Percentiles rank a stretch among this genome's conserved stretches.
Conservation (phyloP, 331 rosid species). For the Pyrus hybrid region DNA sequence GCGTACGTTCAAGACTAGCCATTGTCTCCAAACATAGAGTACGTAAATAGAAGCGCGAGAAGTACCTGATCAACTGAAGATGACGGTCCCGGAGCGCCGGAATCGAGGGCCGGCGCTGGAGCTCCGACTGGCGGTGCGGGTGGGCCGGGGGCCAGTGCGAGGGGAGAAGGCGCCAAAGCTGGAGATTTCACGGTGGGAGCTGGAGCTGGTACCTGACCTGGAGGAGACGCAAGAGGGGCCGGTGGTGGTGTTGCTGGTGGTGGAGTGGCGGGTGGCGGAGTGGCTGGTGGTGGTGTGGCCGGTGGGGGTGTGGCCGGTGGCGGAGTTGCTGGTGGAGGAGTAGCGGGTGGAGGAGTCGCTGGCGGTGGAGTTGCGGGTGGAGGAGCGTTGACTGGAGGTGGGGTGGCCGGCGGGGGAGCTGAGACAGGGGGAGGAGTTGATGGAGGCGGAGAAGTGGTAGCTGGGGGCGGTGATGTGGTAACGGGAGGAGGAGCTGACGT, state of each 20-base stretch:
- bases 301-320: slow-evolving; percentile 43
- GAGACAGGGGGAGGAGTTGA: slow-evolving; percentile 24
- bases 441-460: slow-evolving; percentile 15
- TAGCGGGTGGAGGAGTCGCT: slow-evolving; percentile 21
- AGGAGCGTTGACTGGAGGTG: slow-evolving; percentile 22
- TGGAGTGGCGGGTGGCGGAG: slow-evolving; percentile 20
- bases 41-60: not conserved
- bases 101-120: slow-evolving; percentile 25
- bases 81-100: slow-evolving; percentile 27
- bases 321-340: slow-evolving; percentile 29
- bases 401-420: slow-evolving; percentile 40
- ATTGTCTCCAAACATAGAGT: not conserved
- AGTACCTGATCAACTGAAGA: slow-evolving; percentile 36
- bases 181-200: slow-evolving; percentile 24
- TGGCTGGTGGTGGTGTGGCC: slow-evolving; percentile 14
- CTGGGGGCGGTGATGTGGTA: slow-evolving; percentile 24
- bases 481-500: slow-evolving; percentile 19
- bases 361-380: slow-evolving; percentile 37
- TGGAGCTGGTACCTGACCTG: slow-evolving; percentile 32
- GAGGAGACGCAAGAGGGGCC: slow-evolving; percentile 7
- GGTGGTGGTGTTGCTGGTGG: slow-evolving; percentile 34
- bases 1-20: not conserved
- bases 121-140: slow-evolving; percentile 29
- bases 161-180: slow-evolving; percentile 30
- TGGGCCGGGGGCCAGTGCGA: slow-evolving; percentile 24